Evolutionary conservation across 2,329 filamentous ascomycete species (phyloP).

Genomic region (Escovopsis sp.): DNA sequence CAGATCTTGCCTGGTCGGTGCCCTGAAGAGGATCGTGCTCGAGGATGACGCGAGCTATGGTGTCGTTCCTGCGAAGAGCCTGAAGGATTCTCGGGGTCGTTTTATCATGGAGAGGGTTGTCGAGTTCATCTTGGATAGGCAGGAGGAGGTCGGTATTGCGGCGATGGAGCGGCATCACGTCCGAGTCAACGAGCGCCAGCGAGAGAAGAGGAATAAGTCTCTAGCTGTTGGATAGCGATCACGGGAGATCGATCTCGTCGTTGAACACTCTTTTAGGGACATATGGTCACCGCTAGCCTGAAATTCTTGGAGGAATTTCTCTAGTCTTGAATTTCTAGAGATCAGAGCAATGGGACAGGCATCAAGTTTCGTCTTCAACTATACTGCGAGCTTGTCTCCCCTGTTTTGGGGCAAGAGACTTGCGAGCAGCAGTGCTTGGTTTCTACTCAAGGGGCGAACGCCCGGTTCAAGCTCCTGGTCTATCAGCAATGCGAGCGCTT

Average conservation of each 20-base stretch:
- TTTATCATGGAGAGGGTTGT: conserved; percentile 26
- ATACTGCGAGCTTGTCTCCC: no score
- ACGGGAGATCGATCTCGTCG: background rate
- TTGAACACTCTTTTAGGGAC: no score
- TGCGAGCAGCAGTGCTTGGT: no score
- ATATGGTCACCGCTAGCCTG: no score
- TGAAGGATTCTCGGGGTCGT: conserved; percentile 24
- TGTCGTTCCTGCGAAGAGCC: conserved; percentile 10
- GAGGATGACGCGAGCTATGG: conserved; percentile 26
- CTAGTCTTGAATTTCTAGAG: no score
- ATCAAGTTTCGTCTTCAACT: no score
- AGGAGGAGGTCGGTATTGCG: conserved; percentile 21
- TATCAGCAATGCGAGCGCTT: no score
- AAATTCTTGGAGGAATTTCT: no score
- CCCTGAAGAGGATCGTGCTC: conserved; percentile 35
- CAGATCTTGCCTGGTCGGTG: conserved; percentile 22
- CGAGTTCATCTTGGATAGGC: conserved; percentile 25
- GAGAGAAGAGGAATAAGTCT: background rate
- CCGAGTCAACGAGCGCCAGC: conserved; percentile 3
- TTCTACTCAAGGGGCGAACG: no score
- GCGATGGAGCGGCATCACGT: conserved; percentile 15
- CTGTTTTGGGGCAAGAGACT: no score
- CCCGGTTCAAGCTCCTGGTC: no score
- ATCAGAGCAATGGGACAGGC: no score
- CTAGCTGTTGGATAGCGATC: background rate